Evolutionary conservation across 1,139 yeast genomes (phyloP).

Genomic region (Zhuliangozyma blackwelliae): DNA sequence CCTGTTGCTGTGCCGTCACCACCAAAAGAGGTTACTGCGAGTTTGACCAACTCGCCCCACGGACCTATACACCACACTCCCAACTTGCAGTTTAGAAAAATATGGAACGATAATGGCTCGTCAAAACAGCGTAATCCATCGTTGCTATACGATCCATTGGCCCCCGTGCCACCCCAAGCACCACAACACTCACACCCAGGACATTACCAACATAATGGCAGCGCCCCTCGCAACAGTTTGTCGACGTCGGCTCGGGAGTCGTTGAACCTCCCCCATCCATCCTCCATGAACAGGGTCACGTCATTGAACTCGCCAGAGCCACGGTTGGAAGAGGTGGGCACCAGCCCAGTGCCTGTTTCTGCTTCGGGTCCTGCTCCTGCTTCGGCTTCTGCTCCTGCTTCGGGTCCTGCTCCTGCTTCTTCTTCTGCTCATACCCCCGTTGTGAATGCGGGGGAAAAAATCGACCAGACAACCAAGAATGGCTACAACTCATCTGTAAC

Average conservation of each 20-base stretch:
- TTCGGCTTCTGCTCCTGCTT: slow-evolving; percentile 1
- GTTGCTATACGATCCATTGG: slow-evolving; percentile 35
- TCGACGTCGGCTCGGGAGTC: neutral
- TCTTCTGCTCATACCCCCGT: no score
- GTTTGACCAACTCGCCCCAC: no score
- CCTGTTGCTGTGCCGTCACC: neutral
- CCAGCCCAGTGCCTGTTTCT: neutral
- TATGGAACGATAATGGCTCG: slow-evolving; percentile 26
- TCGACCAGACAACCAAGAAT: no score
- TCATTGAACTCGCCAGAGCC: slow-evolving; percentile 4
- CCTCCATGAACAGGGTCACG: slow-evolving; percentile 6
- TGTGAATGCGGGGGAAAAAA: no score
- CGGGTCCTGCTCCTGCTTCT: neutral
- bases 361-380: slow-evolving; percentile 1
- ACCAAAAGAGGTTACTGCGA: no score
- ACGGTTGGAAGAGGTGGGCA: neutral
- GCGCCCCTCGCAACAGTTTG: no score
- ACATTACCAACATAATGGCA: neutral
- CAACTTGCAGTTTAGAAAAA: slow-evolving; percentile 34
- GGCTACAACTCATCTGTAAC: no score
- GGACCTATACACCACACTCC: slow-evolving; percentile 23
- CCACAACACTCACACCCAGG: neutral
- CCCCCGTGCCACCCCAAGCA: slow-evolving; percentile 17
- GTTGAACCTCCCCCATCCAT: slow-evolving; percentile 3
- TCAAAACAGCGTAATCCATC: slow-evolving; percentile 32